Evolutionary conservation across 1,284 basidiomycete species (phyloP).

Genomic region (Fomitopsis schrenkii): DNA sequence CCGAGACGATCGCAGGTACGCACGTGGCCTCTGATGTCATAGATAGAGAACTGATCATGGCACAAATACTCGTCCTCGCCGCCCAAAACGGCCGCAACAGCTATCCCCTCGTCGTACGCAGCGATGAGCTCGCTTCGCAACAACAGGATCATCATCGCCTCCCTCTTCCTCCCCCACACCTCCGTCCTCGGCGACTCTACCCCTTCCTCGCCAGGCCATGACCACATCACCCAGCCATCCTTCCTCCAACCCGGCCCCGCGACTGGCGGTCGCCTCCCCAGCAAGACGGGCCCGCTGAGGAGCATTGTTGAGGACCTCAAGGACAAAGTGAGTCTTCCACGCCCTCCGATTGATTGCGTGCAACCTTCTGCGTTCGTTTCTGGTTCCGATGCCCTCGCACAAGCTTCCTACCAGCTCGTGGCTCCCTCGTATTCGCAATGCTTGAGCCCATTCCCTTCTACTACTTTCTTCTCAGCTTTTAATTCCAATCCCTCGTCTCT

Average conservation of each 20-base stretch:
- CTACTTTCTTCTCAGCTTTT: no score
- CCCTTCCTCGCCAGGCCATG: constrained; percentile 37
- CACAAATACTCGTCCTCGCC: constrained; percentile 6
- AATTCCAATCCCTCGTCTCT: no score
- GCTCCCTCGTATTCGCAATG: no score
- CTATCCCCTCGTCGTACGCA: constrained; percentile 6
- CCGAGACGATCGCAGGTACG: constrained; percentile 2
- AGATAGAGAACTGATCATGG: constrained; percentile 4
- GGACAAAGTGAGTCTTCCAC: constrained; percentile 43
- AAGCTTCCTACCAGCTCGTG: no score
- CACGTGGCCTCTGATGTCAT: constrained; percentile 11
- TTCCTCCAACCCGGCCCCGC: constrained; percentile 21
- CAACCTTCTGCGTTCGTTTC: no score
- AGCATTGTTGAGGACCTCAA: constrained; percentile 77
- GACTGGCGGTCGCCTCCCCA: constrained; percentile 9
- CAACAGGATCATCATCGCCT: constrained; percentile 71
- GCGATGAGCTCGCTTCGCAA: constrained; percentile 62
- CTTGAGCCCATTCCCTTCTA: no score
- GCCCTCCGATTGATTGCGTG: no score
- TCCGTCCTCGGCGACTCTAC: constrained; percentile 54
- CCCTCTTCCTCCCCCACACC: constrained; percentile 74
- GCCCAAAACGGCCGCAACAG: background rate
- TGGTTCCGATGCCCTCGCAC: no score
- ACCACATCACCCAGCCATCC: constrained; percentile 12
- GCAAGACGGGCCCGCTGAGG: constrained; percentile 36